Conservation (phyloP, 306 rosid species). For the Gillenia trifoliata region DNA sequence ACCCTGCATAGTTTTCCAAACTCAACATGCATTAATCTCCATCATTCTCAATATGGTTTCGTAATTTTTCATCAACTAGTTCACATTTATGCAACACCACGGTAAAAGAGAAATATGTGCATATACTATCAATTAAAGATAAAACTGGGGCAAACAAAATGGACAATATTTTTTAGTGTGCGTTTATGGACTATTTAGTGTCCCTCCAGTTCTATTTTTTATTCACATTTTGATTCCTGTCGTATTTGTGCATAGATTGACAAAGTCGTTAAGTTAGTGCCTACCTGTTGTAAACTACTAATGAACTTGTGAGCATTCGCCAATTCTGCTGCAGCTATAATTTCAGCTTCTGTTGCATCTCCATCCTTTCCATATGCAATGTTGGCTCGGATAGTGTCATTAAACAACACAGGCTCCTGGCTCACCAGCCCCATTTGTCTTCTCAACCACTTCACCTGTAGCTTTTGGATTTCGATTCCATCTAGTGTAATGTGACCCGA, state of each 20-base stretch:
- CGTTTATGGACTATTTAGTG: too few relatives aligned
- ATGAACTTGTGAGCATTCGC: constrained; percentile 67
- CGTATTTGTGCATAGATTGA: too few relatives aligned
- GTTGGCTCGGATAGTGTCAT: constrained; percentile 52
- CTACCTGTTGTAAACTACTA: constrained; percentile 56
- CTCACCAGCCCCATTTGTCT: constrained; percentile 64
- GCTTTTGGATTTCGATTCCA: constrained; percentile 41
- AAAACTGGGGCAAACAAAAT: too few relatives aligned
- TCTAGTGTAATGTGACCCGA: constrained; percentile 58
- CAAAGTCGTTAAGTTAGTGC: neutral
- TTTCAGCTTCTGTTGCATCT: constrained; percentile 55
- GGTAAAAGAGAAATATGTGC: too few relatives aligned
- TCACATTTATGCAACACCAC: neutral
- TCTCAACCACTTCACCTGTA: constrained; percentile 58
- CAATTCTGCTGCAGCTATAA: constrained; percentile 49
- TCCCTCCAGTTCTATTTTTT: too few relatives aligned
- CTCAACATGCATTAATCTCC: neutral
- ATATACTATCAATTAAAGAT: too few relatives aligned
- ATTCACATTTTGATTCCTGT: too few relatives aligned
- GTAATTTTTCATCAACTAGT: neutral
- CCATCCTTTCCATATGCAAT: constrained; percentile 68
- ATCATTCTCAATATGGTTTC: neutral
- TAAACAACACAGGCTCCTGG: constrained; percentile 65
- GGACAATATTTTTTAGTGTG: too few relatives aligned
- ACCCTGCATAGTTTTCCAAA: constrained; percentile 38